These are phyloP conservation scores for Pistacia atlantica DNA, from an alignment of 345 rosid genomes.

Conservation along the genomic window DNA sequence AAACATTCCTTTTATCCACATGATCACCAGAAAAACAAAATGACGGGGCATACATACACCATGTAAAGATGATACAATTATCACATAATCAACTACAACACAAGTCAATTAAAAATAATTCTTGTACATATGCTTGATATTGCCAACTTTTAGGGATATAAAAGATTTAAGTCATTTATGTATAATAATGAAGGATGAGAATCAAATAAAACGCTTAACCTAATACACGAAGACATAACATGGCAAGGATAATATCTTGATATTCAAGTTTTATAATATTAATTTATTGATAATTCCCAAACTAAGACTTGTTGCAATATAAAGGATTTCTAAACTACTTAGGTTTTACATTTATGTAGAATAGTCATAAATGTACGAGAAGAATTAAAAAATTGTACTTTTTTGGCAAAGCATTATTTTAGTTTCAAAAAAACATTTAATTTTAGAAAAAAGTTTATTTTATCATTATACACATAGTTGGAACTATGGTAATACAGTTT, in stretches of 20 bases:
- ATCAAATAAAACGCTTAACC: background rate
- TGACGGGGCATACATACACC: slow-evolving; percentile 85
- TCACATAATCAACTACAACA: slow-evolving; percentile 23
- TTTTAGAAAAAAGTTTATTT: background rate
- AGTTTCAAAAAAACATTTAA: background rate
- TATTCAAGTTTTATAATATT: background rate
- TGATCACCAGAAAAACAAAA: slow-evolving; percentile 84
- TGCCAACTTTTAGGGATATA: background rate
- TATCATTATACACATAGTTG: background rate
- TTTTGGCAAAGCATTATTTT: background rate
- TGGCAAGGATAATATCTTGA: background rate
- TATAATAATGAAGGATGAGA: background rate
- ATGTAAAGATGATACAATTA: slow-evolving; percentile 14
- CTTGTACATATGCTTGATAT: background rate
- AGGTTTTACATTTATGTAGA: background rate
- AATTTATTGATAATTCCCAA: background rate
- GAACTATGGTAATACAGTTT: background rate
- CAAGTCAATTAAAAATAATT: slow-evolving; percentile 12
- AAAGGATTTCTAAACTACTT: background rate
- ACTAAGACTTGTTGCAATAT: background rate
- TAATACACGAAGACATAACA: background rate
- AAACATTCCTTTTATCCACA: slow-evolving; percentile 59
- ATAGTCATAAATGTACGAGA: background rate
- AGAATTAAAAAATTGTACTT: background rate
- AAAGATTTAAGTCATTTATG: background rate